Conservation (phyloP, 78 protist genomes). For the Bodo saltans region DNA sequence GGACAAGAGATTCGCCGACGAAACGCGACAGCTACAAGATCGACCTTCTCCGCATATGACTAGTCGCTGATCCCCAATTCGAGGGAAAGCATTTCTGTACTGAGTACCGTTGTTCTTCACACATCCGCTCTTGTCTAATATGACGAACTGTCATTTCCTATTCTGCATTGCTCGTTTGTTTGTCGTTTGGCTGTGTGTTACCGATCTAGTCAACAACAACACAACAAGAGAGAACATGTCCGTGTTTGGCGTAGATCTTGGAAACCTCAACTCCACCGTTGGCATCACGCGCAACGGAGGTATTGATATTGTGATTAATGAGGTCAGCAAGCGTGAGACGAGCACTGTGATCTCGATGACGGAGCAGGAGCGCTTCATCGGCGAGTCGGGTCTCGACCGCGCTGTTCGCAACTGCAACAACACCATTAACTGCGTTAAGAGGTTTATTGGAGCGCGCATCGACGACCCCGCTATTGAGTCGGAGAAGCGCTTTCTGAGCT, state of each 20-base stretch:
- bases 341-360: not conserved
- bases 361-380: slow-evolving; percentile 1
- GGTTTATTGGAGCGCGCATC: slow-evolving; percentile 62
- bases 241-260: slow-evolving; percentile 27
- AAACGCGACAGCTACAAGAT: no score
- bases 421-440: slow-evolving; percentile 70
- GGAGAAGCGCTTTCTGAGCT: slow-evolving; percentile 7
- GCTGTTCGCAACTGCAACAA: slow-evolving; percentile 64
- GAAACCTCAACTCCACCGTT: not conserved
- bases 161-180: no score
- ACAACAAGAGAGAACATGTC: no score
- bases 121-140: no score
- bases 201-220: no score
- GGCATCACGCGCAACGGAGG: slow-evolving; percentile 2
- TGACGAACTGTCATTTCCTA: no score
- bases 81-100: no score
- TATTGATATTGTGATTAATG: slow-evolving; percentile 8
- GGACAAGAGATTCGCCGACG: no score
- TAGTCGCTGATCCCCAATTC: no score
- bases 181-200: no score
- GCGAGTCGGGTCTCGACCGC: slow-evolving; percentile 5
- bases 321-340: slow-evolving; percentile 23
- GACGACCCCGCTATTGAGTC: slow-evolving; percentile 19
- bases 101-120: no score
- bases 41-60: no score